Conservation (phyloP, 768 basidiomycete genomes). For the Boletus rex-veris region DNA sequence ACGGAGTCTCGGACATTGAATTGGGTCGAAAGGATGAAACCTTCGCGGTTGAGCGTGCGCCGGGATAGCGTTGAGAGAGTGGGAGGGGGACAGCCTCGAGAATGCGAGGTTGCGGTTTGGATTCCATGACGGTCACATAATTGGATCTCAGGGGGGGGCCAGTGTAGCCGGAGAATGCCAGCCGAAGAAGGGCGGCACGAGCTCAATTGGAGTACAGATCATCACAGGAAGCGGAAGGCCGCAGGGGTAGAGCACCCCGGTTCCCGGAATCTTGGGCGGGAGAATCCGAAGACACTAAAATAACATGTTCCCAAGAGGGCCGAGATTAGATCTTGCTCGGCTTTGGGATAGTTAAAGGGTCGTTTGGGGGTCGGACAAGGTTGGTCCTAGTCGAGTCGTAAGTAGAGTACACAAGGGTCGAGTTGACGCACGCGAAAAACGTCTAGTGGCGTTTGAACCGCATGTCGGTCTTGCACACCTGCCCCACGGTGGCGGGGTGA, state of each 20-base stretch:
- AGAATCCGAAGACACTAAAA: slow-evolving; percentile 23
- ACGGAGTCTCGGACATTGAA: slow-evolving; percentile 35
- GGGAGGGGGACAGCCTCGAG: slow-evolving; percentile 13
- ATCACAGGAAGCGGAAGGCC: slow-evolving; percentile 30
- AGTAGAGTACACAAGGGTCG: no score
- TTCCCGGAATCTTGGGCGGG: slow-evolving; percentile 8
- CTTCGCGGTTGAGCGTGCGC: slow-evolving; percentile 25
- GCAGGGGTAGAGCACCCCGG: slow-evolving; percentile 13
- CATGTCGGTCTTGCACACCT: no score
- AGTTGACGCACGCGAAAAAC: slow-evolving; percentile 26
- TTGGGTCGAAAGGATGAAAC: slow-evolving; percentile 14
- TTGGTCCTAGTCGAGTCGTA: neutral
- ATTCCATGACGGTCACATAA: neutral
- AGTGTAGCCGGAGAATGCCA: slow-evolving; percentile 4
- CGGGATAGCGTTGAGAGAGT: neutral
- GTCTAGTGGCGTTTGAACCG: slow-evolving; percentile 27
- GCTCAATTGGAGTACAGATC: slow-evolving; percentile 16
- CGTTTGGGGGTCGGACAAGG: neutral
- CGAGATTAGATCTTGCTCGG: slow-evolving; percentile 26
- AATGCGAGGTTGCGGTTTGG: slow-evolving; percentile 6
- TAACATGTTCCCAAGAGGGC: slow-evolving; percentile 20
- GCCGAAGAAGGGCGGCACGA: slow-evolving; percentile 15
- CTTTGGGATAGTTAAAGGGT: neutral
- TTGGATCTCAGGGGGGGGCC: slow-evolving; percentile 10
- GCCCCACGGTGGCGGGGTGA: no score